phyloP scores from a whole-genome alignment of 768 basidiomycete genomes.

The Suillus alpinus region DNA sequence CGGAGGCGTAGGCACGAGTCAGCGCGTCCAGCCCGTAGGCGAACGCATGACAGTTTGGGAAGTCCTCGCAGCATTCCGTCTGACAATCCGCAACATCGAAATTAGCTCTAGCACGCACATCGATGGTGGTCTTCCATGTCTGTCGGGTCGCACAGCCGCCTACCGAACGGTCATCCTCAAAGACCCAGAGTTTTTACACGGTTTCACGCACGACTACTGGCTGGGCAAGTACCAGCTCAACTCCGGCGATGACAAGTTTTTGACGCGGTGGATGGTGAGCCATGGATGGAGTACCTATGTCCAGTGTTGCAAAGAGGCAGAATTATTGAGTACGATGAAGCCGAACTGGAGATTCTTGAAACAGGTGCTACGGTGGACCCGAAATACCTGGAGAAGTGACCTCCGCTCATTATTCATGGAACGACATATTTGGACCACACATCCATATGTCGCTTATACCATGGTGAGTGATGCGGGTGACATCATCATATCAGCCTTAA shows the following conservation, averaged over 20 bases:
- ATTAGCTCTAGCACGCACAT: conserved; percentile 88
- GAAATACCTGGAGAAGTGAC: conserved; percentile 94
- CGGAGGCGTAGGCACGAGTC: conserved; percentile 89
- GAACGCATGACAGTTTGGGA: conserved; percentile 89
- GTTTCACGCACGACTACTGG: conserved; percentile 95
- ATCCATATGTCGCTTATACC: conserved; percentile 74
- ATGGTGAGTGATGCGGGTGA: conserved; percentile 52
- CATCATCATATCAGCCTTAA: background rate
- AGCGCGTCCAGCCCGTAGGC: conserved; percentile 82
- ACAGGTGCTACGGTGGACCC: conserved; percentile 90
- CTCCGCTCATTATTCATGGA: conserved; percentile 87
- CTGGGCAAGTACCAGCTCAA: conserved; percentile 92
- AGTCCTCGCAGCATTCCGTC: conserved; percentile 88
- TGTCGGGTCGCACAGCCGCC: conserved; percentile 90
- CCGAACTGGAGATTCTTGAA: conserved; percentile 95
- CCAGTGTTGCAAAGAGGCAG: conserved; percentile 80
- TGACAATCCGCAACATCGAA: conserved; percentile 93
- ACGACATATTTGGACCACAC: conserved; percentile 79
- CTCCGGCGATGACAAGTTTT: conserved; percentile 91
- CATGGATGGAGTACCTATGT: conserved; percentile 97
- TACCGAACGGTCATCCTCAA: conserved; percentile 94
- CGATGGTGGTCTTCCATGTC: conserved; percentile 88
- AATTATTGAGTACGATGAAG: conserved; percentile 91
- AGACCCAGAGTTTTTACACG: conserved; percentile 89
- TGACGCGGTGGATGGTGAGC: conserved; percentile 95